Conservation (phyloP, 2,329 filamentous ascomycete genomes). For the Penicillium sp. region DNA sequence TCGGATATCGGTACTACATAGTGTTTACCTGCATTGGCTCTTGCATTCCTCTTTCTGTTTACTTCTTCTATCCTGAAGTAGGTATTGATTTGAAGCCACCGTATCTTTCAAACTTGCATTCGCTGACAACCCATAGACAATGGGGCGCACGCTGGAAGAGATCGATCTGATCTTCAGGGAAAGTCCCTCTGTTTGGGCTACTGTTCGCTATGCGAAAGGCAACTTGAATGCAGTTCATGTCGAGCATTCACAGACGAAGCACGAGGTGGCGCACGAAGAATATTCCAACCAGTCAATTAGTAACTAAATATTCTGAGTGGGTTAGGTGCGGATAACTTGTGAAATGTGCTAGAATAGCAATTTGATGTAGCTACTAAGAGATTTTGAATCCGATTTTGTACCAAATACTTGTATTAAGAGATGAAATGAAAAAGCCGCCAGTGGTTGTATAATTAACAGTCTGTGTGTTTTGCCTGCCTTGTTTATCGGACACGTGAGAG, state of each 20-base stretch:
- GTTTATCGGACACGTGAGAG: too few species aligned
- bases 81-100: not conserved
- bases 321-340: too few species aligned
- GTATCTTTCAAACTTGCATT: not conserved
- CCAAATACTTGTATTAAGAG: too few species aligned
- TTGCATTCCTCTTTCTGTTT: slow-evolving; percentile 11
- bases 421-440: too few species aligned
- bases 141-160: slow-evolving; percentile 9
- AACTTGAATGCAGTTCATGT: too few species aligned
- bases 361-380: too few species aligned
- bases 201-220: slow-evolving; percentile 9
- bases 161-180: slow-evolving; percentile 11
- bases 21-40: slow-evolving; percentile 15
- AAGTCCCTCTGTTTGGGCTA: slow-evolving; percentile 12
- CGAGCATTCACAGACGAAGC: not conserved
- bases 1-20: slow-evolving; percentile 13
- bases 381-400: too few species aligned
- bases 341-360: too few species aligned
- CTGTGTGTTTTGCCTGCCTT: too few species aligned
- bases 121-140: not conserved
- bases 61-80: slow-evolving; percentile 21
- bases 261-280: not conserved
- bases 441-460: too few species aligned
- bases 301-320: too few species aligned
- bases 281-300: not conserved